Conservation (phyloP, 106 monocot genomes). For the Dendrobium nobile region DNA sequence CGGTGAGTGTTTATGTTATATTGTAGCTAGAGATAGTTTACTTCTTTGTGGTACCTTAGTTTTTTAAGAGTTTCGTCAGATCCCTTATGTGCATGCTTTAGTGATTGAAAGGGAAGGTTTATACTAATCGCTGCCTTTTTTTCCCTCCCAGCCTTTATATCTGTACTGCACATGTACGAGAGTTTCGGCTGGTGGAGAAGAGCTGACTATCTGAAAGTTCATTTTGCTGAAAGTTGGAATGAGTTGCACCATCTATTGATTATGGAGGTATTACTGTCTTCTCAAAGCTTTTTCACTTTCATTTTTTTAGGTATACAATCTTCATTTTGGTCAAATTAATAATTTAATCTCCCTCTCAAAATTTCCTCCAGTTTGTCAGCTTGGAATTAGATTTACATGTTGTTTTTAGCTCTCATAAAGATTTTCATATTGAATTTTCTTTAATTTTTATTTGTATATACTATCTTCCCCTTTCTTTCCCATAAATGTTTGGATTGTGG, state of each 20-base stretch:
- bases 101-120: neutral
- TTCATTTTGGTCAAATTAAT: neutral
- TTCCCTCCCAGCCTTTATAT: conserved; percentile 69
- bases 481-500: too few species aligned
- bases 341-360: neutral
- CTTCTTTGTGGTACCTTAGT: neutral
- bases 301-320: neutral
- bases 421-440: neutral
- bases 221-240: conserved; percentile 99
- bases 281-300: neutral
- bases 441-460: neutral
- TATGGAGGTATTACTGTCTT: conserved; percentile 67
- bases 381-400: neutral
- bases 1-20: conserved; percentile 39
- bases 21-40: neutral
- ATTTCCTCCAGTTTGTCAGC: neutral
- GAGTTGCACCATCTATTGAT: conserved; percentile 98
- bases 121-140: neutral
- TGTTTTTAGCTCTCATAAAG: neutral
- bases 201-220: conserved; percentile 98
- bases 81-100: neutral
- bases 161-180: conserved; percentile 95
- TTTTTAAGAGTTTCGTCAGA: neutral
- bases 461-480: neutral
- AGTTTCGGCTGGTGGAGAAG: conserved; percentile 98